Evolutionary conservation across 2,329 filamentous ascomycete genomes (phyloP).

Genomic region (Fusarium nisikadoi): DNA sequence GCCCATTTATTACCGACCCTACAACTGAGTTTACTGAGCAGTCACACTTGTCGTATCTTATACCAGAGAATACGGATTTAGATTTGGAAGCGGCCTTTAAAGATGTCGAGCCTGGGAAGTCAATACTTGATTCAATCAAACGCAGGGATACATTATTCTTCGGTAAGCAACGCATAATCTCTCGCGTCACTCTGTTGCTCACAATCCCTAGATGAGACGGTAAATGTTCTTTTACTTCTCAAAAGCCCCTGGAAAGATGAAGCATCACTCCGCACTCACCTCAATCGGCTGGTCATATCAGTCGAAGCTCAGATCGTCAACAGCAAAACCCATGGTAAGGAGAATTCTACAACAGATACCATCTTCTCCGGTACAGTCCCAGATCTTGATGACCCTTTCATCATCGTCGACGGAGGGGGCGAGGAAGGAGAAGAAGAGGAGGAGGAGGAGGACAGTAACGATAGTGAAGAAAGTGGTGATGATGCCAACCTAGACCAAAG

Average conservation of each 20-base stretch:
- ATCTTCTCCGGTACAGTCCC: constrained; percentile 67
- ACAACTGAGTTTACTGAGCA: constrained; percentile 62
- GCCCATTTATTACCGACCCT: constrained; percentile 41
- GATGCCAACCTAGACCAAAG: constrained; percentile 46
- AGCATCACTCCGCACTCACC: constrained; percentile 64
- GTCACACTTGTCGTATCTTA: constrained; percentile 69
- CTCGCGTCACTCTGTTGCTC: constrained; percentile 54
- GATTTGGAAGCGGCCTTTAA: constrained; percentile 64
- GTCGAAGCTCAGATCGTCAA: constrained; percentile 75
- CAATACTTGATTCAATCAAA: constrained; percentile 66
- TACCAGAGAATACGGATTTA: constrained; percentile 67
- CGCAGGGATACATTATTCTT: constrained; percentile 76
- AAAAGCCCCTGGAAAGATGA: constrained; percentile 71
- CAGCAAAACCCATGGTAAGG: constrained; percentile 60
- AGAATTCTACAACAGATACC: constrained; percentile 63
- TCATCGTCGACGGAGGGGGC: constrained; percentile 57
- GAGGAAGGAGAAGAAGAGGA: constrained; percentile 44
- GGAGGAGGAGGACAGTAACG: constrained; percentile 47
- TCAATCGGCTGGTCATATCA: constrained; percentile 71
- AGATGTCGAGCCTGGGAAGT: constrained; percentile 55
- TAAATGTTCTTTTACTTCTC: constrained; percentile 75
- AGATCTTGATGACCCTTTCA: constrained; percentile 61
- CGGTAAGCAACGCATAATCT: constrained; percentile 61
- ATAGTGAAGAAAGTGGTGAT: constrained; percentile 41
- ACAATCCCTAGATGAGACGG: constrained; percentile 72